A percentile compares a stretch with the other conserved stretches of the same genome.
phyloP scores from a whole-genome alignment of 108 stramenopile genomes.

The Skeletonema potamos region DNA sequence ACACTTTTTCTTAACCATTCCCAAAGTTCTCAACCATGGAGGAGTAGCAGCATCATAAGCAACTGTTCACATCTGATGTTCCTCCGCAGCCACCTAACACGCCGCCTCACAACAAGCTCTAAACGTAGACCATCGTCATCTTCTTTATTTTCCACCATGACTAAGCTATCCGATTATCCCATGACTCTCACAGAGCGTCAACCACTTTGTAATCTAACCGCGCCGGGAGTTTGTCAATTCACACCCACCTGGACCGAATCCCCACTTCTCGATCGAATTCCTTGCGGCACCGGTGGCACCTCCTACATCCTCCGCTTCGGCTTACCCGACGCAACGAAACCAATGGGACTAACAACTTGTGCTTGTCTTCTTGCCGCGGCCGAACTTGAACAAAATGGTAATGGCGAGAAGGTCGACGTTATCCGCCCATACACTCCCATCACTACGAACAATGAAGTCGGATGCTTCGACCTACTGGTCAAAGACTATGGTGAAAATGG shows the following conservation, averaged over 20 bases:
- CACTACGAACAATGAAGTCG: conserved; percentile 82
- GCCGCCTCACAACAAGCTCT: not conserved
- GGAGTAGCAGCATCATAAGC: no score
- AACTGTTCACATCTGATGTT: not conserved
- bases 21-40: no score
- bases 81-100: not conserved
- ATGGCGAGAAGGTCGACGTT: conserved; percentile 52
- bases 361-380: conserved; percentile 91
- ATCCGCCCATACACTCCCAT: conserved; percentile 95
- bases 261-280: conserved; percentile 54
- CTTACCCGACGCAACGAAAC: conserved; percentile 53
- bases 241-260: conserved; percentile 53
- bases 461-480: conserved; percentile 91
- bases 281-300: conserved; percentile 36
- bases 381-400: conserved; percentile 44
- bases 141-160: not conserved
- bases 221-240: conserved; percentile 79
- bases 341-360: conserved; percentile 80
- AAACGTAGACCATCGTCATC: no score
- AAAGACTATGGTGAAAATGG: conserved; percentile 77
- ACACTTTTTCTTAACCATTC: no score
- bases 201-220: conserved; percentile 44
- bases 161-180: conserved; percentile 11
- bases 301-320: conserved; percentile 75
- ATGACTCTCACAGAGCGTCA: conserved; percentile 31